Conservation (phyloP, 768 basidiomycete genomes). For the Polyporus arcularius region DNA sequence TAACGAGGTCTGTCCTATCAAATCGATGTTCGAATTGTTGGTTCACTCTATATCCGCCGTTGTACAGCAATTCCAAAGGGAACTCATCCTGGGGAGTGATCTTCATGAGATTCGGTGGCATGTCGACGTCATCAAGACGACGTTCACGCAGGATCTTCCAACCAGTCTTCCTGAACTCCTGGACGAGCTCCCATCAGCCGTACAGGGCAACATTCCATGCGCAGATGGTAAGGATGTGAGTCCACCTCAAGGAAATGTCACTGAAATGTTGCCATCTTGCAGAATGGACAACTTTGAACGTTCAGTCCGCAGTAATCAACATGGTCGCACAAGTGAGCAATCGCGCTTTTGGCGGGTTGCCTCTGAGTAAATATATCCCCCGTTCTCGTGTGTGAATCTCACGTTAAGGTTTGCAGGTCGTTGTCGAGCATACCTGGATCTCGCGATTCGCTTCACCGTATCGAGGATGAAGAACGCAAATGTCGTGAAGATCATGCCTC, state of each 20-base stretch:
- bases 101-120: slow-evolving; percentile 18
- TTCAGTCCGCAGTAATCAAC: slow-evolving; percentile 21
- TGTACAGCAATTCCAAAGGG: slow-evolving; percentile 29
- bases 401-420: not conserved
- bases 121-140: slow-evolving; percentile 20
- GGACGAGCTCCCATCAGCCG: slow-evolving; percentile 21
- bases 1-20: slow-evolving; percentile 34
- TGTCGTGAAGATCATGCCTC: slow-evolving; percentile 34
- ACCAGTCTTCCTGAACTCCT: slow-evolving; percentile 20
- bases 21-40: not conserved
- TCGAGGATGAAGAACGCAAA: slow-evolving; percentile 28
- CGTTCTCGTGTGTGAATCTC: not conserved
- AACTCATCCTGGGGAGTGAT: slow-evolving; percentile 35
- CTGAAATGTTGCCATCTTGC: slow-evolving; percentile 14
- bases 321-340: slow-evolving; percentile 31
- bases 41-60: not conserved
- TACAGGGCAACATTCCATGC: not conserved
- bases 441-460: slow-evolving; percentile 34
- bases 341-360: slow-evolving; percentile 35
- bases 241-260: not conserved
- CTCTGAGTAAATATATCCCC: slow-evolving; percentile 29
- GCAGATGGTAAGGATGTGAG: not conserved
- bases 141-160: slow-evolving; percentile 28
- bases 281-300: slow-evolving; percentile 26
- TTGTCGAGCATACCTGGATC: slow-evolving; percentile 23